phyloP scores from a whole-genome alignment of 2,329 filamentous ascomycete species.

The Stachybotrys elegans region DNA sequence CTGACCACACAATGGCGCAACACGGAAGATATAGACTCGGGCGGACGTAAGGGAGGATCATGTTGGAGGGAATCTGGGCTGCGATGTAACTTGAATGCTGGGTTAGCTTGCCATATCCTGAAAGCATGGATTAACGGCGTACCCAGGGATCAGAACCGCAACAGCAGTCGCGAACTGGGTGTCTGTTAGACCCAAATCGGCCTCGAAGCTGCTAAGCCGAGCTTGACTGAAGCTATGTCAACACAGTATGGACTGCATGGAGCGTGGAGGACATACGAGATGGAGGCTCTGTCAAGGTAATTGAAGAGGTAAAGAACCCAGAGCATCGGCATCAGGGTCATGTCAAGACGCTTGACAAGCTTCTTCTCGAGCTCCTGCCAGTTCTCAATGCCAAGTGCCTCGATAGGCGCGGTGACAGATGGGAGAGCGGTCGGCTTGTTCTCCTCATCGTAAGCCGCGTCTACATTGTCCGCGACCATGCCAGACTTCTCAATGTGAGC shows the following conservation, averaged over 20 bases:
- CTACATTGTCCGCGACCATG: not conserved
- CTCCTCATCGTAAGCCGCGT: not conserved
- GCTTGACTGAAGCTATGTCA: not conserved
- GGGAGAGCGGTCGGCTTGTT: not conserved
- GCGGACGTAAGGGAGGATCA: conserved; percentile 12
- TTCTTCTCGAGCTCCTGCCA: not conserved
- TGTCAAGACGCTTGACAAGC: not conserved
- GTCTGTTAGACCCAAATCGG: not conserved
- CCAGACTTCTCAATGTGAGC: not conserved
- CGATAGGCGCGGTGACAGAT: not conserved
- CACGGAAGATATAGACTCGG: conserved; percentile 12
- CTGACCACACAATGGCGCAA: conserved; percentile 12
- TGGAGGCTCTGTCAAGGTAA: not conserved
- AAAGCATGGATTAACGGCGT: not conserved
- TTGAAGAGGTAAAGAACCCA: not conserved
- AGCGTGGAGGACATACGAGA: not conserved
- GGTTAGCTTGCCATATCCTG: not conserved
- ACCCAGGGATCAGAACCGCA: not conserved
- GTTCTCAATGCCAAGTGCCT: not conserved
- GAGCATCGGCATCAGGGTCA: not conserved
- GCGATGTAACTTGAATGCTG: conserved; percentile 1
- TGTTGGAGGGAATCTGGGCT: conserved; percentile 7
- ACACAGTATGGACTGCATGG: not conserved
- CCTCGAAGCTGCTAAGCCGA: not conserved
- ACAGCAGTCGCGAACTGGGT: not conserved